Percentiles rank a stretch among this genome's conserved stretches.
Conservation (phyloP, 345 rosid species). For the Melaleuca alternifolia region DNA sequence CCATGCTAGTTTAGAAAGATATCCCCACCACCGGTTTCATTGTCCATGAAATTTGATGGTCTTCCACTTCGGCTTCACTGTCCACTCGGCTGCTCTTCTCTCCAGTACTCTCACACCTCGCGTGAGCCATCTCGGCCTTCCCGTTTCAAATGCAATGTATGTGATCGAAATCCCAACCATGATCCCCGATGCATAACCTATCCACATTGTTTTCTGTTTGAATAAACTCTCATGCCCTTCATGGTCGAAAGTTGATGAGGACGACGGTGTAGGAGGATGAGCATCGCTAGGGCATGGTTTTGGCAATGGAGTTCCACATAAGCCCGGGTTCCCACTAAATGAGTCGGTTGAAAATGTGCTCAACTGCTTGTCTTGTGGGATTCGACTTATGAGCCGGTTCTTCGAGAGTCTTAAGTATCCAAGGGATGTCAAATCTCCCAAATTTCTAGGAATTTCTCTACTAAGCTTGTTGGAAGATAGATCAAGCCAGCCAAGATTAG, state of each 20-base stretch:
- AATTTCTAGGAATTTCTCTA: no score
- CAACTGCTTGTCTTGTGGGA: neutral
- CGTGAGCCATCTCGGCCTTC: neutral
- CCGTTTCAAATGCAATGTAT: neutral
- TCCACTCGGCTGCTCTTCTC: neutral
- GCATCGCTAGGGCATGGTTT: neutral
- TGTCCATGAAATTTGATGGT: neutral
- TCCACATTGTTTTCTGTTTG: neutral
- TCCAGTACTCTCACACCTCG: neutral
- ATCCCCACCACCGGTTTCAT: neutral
- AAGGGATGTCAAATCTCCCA: no score
- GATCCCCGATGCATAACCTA: neutral
- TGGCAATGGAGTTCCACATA: neutral
- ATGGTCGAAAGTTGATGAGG: neutral
- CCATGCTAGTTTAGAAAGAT: neutral
- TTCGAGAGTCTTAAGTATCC: no score
- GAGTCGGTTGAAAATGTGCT: neutral
- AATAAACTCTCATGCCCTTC: neutral
- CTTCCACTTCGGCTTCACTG: neutral
- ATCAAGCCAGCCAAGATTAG: no score
- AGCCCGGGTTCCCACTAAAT: neutral
- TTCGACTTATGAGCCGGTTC: neutral
- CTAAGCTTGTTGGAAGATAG: no score
- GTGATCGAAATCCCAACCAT: neutral
- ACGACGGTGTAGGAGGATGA: fast-evolving